Percentiles rank a stretch among this genome's conserved stretches.
Evolutionary conservation across 768 basidiomycete genomes (phyloP).

Genomic region (Suillus paluster): DNA sequence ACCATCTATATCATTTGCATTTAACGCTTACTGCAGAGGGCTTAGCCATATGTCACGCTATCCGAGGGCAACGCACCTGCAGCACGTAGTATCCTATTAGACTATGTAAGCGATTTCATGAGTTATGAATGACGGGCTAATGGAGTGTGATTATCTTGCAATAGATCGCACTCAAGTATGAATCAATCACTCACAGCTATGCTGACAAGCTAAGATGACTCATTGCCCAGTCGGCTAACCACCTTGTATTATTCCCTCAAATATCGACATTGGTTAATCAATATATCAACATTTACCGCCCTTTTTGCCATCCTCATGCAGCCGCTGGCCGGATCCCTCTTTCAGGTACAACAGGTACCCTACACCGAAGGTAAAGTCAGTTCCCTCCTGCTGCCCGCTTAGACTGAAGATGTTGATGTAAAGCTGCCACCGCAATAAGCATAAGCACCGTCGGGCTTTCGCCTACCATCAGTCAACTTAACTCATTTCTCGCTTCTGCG

Average conservation of each 20-base stretch:
- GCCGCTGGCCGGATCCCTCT: conserved; percentile 53
- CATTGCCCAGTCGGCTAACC: conserved; percentile 43
- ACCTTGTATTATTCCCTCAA: conserved; percentile 49
- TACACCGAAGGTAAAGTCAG: conserved; percentile 31
- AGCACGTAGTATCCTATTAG: conserved; percentile 62
- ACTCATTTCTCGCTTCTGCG: conserved; percentile 61
- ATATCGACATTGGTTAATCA: conserved; percentile 58
- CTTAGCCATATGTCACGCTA: conserved; percentile 65
- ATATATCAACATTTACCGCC: conserved; percentile 55
- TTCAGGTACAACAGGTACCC: conserved; percentile 29
- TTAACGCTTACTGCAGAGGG: neutral
- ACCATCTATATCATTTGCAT: neutral
- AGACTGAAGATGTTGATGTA: conserved; percentile 21
- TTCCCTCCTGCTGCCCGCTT: conserved; percentile 42
- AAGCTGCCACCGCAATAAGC: conserved; percentile 47
- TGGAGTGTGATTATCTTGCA: neutral
- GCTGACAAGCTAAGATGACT: conserved; percentile 10
- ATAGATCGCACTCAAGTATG: conserved; percentile 51
- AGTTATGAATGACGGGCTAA: neutral
- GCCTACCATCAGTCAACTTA: conserved; percentile 47
- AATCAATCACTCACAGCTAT: neutral
- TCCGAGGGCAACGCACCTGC: conserved; percentile 56
- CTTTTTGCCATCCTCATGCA: conserved; percentile 53
- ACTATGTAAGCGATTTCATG: conserved; percentile 56
- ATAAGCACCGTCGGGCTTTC: conserved; percentile 48